Evolutionary conservation across 106 monocot genomes (phyloP).

Genomic region (Vanilla planifolia): DNA sequence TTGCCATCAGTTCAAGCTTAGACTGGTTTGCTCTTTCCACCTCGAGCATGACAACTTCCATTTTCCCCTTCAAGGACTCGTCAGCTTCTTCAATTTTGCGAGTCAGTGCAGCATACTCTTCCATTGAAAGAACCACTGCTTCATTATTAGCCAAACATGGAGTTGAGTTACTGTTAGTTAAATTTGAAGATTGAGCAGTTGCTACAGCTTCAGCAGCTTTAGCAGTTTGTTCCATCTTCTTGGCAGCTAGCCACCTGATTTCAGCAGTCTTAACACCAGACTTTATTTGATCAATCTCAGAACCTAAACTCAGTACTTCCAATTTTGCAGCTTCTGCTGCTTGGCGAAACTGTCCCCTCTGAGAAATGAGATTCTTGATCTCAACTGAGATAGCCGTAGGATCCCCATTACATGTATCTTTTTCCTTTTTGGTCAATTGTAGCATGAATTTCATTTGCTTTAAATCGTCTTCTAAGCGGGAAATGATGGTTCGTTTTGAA

Average conservation of each 20-base stretch:
- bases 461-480: constrained; percentile 61
- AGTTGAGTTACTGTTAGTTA: constrained; percentile 20
- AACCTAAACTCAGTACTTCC: constrained; percentile 38
- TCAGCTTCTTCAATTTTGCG: constrained; percentile 66
- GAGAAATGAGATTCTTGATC: constrained; percentile 56
- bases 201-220: constrained; percentile 57
- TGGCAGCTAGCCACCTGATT: constrained; percentile 52
- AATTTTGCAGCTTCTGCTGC: constrained; percentile 36
- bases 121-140: constrained; percentile 33
- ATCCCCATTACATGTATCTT: constrained; percentile 13
- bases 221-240: constrained; percentile 80
- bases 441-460: constrained; percentile 42
- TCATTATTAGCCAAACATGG: constrained; percentile 6
- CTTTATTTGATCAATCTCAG: constrained; percentile 62
- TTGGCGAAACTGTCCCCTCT: constrained; percentile 53
- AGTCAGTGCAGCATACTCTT: constrained; percentile 52
- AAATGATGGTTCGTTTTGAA: constrained; percentile 41
- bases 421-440: constrained; percentile 26
- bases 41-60: constrained; percentile 36
- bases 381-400: constrained; percentile 31
- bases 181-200: constrained; percentile 49
- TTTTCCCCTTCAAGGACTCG: constrained; percentile 43
- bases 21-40: constrained; percentile 55
- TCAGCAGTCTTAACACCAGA: constrained; percentile 52
- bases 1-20: constrained; percentile 29